Evolutionary conservation across 805 yeast genomes (phyloP).

Genomic region (Monosporozyma unispora): DNA sequence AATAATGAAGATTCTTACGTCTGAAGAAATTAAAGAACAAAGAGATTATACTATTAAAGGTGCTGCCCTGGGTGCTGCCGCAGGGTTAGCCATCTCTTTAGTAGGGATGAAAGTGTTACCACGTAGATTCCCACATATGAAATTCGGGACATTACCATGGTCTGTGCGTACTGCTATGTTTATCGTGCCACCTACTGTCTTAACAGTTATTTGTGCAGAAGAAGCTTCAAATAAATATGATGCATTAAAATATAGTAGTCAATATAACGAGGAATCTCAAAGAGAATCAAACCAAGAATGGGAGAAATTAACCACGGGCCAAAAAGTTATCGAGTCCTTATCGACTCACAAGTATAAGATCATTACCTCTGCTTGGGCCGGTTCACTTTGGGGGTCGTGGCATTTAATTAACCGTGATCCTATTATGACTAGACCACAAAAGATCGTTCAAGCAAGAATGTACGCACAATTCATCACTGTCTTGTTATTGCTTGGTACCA

Average conservation of each 20-base stretch:
- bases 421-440: slow-evolving; percentile 66
- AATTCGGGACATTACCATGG: slow-evolving; percentile 38
- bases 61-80: slow-evolving; percentile 48
- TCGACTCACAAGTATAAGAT: slow-evolving; percentile 55
- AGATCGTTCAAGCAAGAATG: slow-evolving; percentile 82
- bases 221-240: slow-evolving; percentile 62
- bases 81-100: slow-evolving; percentile 50
- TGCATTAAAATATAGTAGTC: slow-evolving; percentile 44
- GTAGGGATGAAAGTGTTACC: slow-evolving; percentile 47
- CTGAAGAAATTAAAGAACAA: slow-evolving; percentile 62
- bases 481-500: slow-evolving; percentile 55
- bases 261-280: slow-evolving; percentile 24
- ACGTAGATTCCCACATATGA: slow-evolving; percentile 37
- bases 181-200: slow-evolving; percentile 57
- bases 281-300: slow-evolving; percentile 44
- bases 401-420: slow-evolving; percentile 61
- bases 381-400: slow-evolving; percentile 75
- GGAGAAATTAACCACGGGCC: slow-evolving; percentile 39
- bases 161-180: slow-evolving; percentile 55
- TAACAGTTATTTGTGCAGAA: slow-evolving; percentile 60
- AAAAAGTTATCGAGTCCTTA: slow-evolving; percentile 42
- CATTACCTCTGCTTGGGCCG: slow-evolving; percentile 71
- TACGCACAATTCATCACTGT: slow-evolving; percentile 82
- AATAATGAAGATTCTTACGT: slow-evolving; percentile 55
- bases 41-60: slow-evolving; percentile 48